A percentile compares a stretch with the other conserved stretches of the same genome.
These are phyloP conservation scores for Auriculariales sp. DNA, from an alignment of 768 basidiomycete genomes.

Conservation along the genomic window DNA sequence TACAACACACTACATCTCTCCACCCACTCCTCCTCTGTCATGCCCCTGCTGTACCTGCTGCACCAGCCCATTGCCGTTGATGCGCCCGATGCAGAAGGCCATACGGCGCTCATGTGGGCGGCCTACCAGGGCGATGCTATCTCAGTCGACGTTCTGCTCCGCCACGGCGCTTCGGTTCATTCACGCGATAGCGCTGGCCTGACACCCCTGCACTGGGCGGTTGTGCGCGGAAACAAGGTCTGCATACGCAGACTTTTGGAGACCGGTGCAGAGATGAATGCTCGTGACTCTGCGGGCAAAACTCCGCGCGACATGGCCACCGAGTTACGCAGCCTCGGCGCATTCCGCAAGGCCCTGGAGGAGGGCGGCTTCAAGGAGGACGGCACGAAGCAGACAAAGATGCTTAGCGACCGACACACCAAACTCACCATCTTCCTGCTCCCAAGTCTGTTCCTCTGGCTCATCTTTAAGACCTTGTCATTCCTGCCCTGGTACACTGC, in stretches of 20 bases:
- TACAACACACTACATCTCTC: constrained; percentile 94
- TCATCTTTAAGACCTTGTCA: constrained; percentile 73
- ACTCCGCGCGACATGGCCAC: constrained; percentile 90
- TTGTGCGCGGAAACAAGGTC: constrained; percentile 82
- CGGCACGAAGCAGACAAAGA: constrained; percentile 48
- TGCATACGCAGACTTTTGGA: constrained; percentile 77
- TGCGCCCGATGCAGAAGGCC: constrained; percentile 78
- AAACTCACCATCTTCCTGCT: constrained; percentile 64
- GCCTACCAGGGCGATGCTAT: constrained; percentile 97
- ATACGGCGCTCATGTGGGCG: constrained; percentile 97
- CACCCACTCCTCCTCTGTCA: constrained; percentile 86
- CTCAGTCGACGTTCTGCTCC: constrained; percentile 78
- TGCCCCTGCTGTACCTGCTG: constrained; percentile 83
- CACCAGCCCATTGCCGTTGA: constrained; percentile 92
- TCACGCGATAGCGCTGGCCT: constrained; percentile 70
- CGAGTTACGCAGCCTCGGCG: constrained; percentile 79
- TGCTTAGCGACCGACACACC: constrained; percentile 74
- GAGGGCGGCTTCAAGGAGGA: constrained; percentile 76
- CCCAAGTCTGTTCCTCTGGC: constrained; percentile 64
- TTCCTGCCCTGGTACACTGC: constrained; percentile 86
- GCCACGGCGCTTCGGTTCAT: constrained; percentile 71
- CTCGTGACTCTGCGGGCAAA: constrained; percentile 71
- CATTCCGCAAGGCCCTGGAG: constrained; percentile 79
- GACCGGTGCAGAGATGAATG: constrained; percentile 68
- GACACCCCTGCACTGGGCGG: constrained; percentile 92